Conservation (phyloP, 2,329 filamentous ascomycete species). For the Curvularia hawaiiensis region DNA sequence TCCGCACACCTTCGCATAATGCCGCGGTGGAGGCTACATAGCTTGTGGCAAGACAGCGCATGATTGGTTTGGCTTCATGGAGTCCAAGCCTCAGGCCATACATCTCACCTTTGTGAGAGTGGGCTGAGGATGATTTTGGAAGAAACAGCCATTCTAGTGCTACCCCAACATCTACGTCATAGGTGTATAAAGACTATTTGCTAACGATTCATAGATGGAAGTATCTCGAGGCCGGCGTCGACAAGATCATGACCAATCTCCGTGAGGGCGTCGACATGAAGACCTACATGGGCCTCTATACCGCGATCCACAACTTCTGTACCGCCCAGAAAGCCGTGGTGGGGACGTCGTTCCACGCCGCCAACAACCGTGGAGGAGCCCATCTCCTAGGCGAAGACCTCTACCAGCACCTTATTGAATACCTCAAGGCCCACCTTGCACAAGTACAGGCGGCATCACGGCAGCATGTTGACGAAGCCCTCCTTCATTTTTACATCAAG, state of each 20-base stretch:
- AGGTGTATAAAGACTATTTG: not conserved
- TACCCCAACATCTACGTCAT: not conserved
- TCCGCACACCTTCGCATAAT: not conserved
- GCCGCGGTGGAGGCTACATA: not conserved
- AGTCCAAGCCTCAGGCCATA: not conserved
- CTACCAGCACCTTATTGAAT: constrained; percentile 87
- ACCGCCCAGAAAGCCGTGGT: constrained; percentile 93
- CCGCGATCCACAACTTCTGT: constrained; percentile 98
- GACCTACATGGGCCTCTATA: constrained; percentile 98
- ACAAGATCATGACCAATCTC: constrained; percentile 90
- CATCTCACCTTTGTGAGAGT: not conserved
- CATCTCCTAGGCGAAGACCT: constrained; percentile 95
- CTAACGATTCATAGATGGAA: constrained; percentile 69
- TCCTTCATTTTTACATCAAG: constrained; percentile 90
- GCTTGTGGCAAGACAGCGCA: constrained; percentile 3
- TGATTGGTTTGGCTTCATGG: not conserved
- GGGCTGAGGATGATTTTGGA: not conserved
- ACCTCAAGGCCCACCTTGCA: constrained; percentile 79
- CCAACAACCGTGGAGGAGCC: constrained; percentile 79
- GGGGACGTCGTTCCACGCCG: constrained; percentile 53
- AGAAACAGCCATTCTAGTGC: not conserved
- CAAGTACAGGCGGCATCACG: constrained; percentile 73
- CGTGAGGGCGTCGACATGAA: constrained; percentile 93
- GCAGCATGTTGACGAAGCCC: constrained; percentile 83
- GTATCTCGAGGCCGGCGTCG: constrained; percentile 86